These are phyloP conservation scores for Biscogniauxia sp. DNA, from an alignment of 2,329 filamentous ascomycete genomes.

Conservation along the genomic window DNA sequence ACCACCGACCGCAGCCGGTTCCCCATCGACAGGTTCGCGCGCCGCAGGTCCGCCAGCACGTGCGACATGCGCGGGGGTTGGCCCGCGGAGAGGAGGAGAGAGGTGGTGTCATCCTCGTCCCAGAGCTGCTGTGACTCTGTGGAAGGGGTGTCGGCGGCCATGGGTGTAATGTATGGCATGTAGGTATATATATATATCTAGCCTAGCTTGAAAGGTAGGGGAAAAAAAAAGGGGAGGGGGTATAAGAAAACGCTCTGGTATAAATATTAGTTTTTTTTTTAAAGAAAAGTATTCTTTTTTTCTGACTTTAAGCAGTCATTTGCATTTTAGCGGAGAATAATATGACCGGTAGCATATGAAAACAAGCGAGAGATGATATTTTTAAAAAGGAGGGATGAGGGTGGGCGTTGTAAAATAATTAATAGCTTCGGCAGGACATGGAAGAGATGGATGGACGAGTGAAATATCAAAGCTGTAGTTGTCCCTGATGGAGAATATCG, in stretches of 20 bases:
- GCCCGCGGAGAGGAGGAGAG: too few species aligned
- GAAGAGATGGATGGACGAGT: background rate
- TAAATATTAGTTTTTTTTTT: too few species aligned
- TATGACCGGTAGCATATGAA: background rate
- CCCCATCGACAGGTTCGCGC: slow-evolving; percentile 59
- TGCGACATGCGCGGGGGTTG: background rate
- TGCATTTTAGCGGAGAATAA: too few species aligned
- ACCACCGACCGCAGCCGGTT: slow-evolving; percentile 82
- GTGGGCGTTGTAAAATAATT: background rate
- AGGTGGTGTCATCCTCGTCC: background rate
- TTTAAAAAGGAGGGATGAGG: background rate
- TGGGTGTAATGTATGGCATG: too few species aligned
- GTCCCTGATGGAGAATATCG: background rate
- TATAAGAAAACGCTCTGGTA: too few species aligned
- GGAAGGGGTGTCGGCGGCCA: too few species aligned
- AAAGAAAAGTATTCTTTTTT: too few species aligned
- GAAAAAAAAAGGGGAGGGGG: too few species aligned
- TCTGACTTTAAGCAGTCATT: too few species aligned
- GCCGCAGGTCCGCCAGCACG: background rate
- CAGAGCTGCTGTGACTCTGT: background rate
- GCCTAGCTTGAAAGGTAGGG: too few species aligned
- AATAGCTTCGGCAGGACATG: background rate
- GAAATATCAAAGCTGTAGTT: background rate
- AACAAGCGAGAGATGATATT: background rate
- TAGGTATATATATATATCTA: too few species aligned